phyloP scores from a whole-genome alignment of 352 stramenopile genomes.

The Elongisporangium undulatum region DNA sequence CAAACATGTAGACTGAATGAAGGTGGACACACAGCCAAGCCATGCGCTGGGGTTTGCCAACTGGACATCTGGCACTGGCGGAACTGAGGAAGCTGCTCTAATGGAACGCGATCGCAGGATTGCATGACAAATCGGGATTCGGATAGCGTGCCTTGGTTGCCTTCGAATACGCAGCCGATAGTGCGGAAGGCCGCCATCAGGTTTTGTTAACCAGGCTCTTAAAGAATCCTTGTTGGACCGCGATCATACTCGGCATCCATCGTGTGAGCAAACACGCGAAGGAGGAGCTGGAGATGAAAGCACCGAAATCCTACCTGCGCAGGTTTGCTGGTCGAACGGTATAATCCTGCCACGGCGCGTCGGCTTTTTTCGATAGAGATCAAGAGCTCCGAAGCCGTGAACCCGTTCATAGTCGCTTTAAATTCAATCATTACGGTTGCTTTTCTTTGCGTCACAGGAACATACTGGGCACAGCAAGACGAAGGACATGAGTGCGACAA shows the following conservation, averaged over 20 bases:
- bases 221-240: slow-evolving; percentile 10
- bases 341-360: no score
- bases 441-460: no score
- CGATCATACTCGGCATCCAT: slow-evolving; percentile 16
- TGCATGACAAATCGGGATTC: slow-evolving; percentile 17
- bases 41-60: not conserved
- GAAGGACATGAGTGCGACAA: no score
- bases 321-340: no score
- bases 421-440: no score
- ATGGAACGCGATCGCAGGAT: slow-evolving; percentile 17
- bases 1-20: no score
- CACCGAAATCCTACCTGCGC: slow-evolving; percentile 29
- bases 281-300: slow-evolving; percentile 23
- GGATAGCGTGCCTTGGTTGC: slow-evolving; percentile 20
- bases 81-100: slow-evolving; percentile 18
- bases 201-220: slow-evolving; percentile 14
- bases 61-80: not conserved
- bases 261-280: slow-evolving; percentile 21
- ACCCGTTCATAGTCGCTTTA: no score
- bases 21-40: no score
- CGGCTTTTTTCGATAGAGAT: no score
- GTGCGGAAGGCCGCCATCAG: slow-evolving; percentile 25
- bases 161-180: slow-evolving; percentile 30
- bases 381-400: no score
- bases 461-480: no score